Percentiles rank a stretch among this genome's conserved stretches.
phyloP scores from a whole-genome alignment of 2,329 filamentous ascomycete species.

The Penicillium sp. region DNA sequence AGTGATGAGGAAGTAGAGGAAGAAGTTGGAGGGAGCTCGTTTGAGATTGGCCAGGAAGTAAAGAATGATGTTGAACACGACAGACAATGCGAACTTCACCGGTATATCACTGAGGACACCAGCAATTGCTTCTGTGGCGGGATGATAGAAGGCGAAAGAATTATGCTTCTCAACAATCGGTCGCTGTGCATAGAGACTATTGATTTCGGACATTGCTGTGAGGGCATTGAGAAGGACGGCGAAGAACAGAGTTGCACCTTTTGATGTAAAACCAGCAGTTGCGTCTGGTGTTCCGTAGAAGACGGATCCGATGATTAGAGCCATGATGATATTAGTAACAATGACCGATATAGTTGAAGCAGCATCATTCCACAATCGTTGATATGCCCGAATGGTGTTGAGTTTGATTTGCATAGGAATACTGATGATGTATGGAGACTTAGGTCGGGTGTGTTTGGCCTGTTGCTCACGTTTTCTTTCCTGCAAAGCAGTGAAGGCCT shows the following conservation, averaged over 20 bases:
- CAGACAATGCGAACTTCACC: slow-evolving; percentile 69
- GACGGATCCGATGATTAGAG: slow-evolving; percentile 73
- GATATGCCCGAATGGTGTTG: slow-evolving; percentile 76
- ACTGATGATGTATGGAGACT: slow-evolving; percentile 79
- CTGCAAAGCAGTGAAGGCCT: slow-evolving; percentile 30
- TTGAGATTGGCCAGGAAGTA: slow-evolving; percentile 85
- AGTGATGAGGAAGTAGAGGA: slow-evolving; percentile 78
- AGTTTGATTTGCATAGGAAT: slow-evolving; percentile 69
- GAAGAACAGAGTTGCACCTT: slow-evolving; percentile 79
- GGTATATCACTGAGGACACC: slow-evolving; percentile 52
- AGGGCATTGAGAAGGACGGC: slow-evolving; percentile 84
- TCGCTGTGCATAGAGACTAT: slow-evolving; percentile 42
- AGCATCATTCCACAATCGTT: slow-evolving; percentile 71
- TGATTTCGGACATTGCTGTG: slow-evolving; percentile 42
- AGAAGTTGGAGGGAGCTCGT: slow-evolving; percentile 72
- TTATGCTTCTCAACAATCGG: slow-evolving; percentile 32
- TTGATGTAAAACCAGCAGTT: slow-evolving; percentile 69
- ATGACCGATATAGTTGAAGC: slow-evolving; percentile 66
- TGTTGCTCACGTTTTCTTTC: slow-evolving; percentile 38
- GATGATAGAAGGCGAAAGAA: slow-evolving; percentile 33
- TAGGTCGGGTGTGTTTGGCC: slow-evolving; percentile 51
- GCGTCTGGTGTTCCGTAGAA: slow-evolving; percentile 70
- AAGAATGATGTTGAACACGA: slow-evolving; percentile 73
- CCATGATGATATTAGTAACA: slow-evolving; percentile 66
- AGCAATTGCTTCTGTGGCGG: slow-evolving; percentile 18